Percentiles rank a stretch among this genome's conserved stretches.
These are phyloP conservation scores for Plectranthus barbatus DNA, from an alignment of 257 asterid species.

Conservation along the genomic window DNA sequence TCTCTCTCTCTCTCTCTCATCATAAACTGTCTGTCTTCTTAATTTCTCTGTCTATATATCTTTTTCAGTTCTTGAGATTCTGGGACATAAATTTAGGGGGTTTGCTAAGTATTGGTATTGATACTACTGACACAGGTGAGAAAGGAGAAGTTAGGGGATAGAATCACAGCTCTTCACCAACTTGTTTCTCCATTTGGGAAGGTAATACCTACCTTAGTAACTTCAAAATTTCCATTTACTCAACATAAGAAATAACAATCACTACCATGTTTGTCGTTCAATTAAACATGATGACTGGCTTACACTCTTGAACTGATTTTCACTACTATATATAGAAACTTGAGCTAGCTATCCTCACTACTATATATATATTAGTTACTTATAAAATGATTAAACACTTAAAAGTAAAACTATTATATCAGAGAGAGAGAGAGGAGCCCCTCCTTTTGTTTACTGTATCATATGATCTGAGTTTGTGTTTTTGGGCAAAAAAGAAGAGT, in stretches of 20 bases:
- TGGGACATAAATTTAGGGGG: neutral
- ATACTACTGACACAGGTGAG: constrained; percentile 58
- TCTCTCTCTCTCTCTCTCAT: neutral
- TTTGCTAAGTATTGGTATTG: constrained; percentile 1
- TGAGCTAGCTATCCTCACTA: too few species aligned
- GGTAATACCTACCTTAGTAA: constrained; percentile 25
- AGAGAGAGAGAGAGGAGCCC: neutral
- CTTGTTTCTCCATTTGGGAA: constrained; percentile 98
- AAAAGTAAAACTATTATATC: neutral
- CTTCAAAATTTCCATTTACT: neutral
- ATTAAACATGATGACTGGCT: too few species aligned
- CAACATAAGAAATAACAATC: too few species aligned
- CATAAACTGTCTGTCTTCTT: too few species aligned
- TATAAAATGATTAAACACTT: constrained; percentile 23
- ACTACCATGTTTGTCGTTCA: too few species aligned
- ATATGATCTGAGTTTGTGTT: constrained; percentile 14
- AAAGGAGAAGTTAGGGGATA: constrained; percentile 89
- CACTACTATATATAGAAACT: neutral
- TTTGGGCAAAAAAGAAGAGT: constrained; percentile 20
- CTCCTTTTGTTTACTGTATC: constrained; percentile 11
- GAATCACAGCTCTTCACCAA: constrained; percentile 94
- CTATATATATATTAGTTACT: too few species aligned
- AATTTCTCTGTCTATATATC: neutral
- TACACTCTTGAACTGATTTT: neutral
- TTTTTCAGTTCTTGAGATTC: constrained; percentile 2